Conservation (phyloP, 1,284 basidiomycete genomes). For the Ustilago xerochloae region DNA sequence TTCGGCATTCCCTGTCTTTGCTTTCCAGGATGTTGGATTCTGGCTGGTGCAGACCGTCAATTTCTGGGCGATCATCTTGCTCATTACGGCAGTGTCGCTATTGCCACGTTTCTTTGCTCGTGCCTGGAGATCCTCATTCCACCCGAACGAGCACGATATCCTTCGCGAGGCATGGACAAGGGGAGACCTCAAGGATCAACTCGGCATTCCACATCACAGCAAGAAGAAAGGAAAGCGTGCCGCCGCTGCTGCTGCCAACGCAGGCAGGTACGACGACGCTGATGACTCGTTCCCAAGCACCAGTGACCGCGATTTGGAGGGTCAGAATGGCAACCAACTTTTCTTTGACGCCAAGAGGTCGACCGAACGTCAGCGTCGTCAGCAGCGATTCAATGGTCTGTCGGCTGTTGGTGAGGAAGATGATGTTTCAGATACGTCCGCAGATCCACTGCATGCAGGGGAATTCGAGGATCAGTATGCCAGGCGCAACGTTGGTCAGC, state of each 20-base stretch:
- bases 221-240: conserved; percentile 32
- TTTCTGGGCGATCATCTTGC: conserved; percentile 56
- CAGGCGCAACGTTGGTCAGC: conserved; percentile 12
- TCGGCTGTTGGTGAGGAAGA: conserved; percentile 47
- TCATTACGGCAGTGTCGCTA: conserved; percentile 57
- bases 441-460: conserved; percentile 38
- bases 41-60: conserved; percentile 55
- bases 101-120: conserved; percentile 56
- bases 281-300: conserved; percentile 13
- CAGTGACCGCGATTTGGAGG: conserved; percentile 38
- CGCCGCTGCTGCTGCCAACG: conserved; percentile 7
- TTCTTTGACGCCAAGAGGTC: conserved; percentile 40
- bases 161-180: conserved; percentile 60
- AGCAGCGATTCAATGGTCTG: conserved; percentile 23
- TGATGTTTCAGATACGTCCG: conserved; percentile 50
- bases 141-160: conserved; percentile 58
- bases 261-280: conserved; percentile 2
- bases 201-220: conserved; percentile 46
- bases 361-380: conserved; percentile 22
- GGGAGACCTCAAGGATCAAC: conserved; percentile 58
- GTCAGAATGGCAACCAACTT: conserved; percentile 21
- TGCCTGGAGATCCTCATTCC: conserved; percentile 54
- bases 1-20: conserved; percentile 53
- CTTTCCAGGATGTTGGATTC: conserved; percentile 50
- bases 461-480: conserved; percentile 42